Evolutionary conservation across 768 basidiomycete species (phyloP).

Genomic region (Boletus bicolor): DNA sequence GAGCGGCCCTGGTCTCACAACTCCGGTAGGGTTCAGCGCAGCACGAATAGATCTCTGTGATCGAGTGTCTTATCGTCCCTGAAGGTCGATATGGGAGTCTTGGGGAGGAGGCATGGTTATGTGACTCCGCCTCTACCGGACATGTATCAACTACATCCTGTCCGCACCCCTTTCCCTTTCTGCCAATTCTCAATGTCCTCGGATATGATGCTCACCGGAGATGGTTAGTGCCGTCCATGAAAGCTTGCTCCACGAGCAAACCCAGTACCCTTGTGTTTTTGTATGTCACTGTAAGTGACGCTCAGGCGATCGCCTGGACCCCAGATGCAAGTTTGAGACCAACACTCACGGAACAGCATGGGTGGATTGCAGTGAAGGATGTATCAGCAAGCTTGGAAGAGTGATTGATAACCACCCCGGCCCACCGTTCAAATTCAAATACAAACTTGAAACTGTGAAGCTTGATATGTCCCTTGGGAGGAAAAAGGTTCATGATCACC

Average conservation of each 20-base stretch:
- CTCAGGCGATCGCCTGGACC: neutral
- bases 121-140: too few relatives aligned
- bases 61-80: neutral
- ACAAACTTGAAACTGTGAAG: too few relatives aligned
- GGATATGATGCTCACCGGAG: neutral
- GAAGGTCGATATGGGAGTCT: too few relatives aligned
- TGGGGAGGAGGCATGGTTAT: too few relatives aligned
- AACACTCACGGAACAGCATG: neutral
- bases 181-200: too few relatives aligned
- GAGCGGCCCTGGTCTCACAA: neutral
- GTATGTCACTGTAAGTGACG: neutral
- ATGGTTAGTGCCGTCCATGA: neutral
- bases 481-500: too few relatives aligned
- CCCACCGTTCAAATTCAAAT: too few relatives aligned
- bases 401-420: too few relatives aligned
- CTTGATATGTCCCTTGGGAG: too few relatives aligned
- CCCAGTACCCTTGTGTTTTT: neutral
- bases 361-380: neutral
- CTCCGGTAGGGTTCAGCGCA: too few relatives aligned
- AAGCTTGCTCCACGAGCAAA: neutral
- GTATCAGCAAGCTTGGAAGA: too few relatives aligned
- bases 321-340: neutral
- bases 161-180: neutral
- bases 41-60: neutral
- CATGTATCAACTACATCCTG: neutral